Percentiles rank a stretch among this genome's conserved stretches.
phyloP scores from a whole-genome alignment of 768 basidiomycete species.

The Galerina marginata region DNA sequence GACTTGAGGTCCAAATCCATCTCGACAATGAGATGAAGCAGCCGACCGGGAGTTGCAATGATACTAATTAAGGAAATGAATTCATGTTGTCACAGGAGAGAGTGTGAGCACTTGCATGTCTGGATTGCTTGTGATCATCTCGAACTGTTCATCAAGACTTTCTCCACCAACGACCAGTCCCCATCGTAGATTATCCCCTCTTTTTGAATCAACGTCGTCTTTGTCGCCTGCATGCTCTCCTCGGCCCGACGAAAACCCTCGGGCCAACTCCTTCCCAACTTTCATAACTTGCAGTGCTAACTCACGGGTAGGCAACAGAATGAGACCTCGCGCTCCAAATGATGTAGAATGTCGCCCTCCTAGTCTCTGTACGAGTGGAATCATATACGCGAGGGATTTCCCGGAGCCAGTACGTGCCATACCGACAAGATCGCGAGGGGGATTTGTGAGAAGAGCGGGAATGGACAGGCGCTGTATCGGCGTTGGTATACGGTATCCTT shows the following conservation, averaged over 20 bases:
- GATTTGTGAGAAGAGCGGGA: slow-evolving; percentile 80
- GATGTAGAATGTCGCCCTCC: slow-evolving; percentile 78
- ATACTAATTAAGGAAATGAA: slow-evolving; percentile 56
- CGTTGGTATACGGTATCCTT: slow-evolving; percentile 94
- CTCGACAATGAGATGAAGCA: slow-evolving; percentile 95
- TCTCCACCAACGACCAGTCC: slow-evolving; percentile 96
- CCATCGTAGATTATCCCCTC: slow-evolving; percentile 79
- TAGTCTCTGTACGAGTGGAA: slow-evolving; percentile 88
- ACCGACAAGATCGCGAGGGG: slow-evolving; percentile 92
- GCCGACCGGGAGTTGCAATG: slow-evolving; percentile 96
- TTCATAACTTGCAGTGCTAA: slow-evolving; percentile 91
- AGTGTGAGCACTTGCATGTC: slow-evolving; percentile 75
- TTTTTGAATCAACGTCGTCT: slow-evolving; percentile 56
- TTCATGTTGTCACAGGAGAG: slow-evolving; percentile 10
- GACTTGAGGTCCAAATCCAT: slow-evolving; percentile 93
- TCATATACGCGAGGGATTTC: slow-evolving; percentile 94
- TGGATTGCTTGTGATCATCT: slow-evolving; percentile 92
- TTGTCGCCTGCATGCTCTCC: slow-evolving; percentile 81
- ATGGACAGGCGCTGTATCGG: slow-evolving; percentile 94
- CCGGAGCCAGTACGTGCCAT: slow-evolving; percentile 99
- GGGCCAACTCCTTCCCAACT: slow-evolving; percentile 92
- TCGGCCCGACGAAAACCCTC: slow-evolving; percentile 72
- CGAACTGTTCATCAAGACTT: slow-evolving; percentile 93
- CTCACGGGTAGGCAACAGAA: slow-evolving; percentile 92
- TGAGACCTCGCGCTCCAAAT: slow-evolving; percentile 86